Evolutionary conservation across 1,284 basidiomycete species (phyloP).

Genomic region (Entoloma clypeatum): DNA sequence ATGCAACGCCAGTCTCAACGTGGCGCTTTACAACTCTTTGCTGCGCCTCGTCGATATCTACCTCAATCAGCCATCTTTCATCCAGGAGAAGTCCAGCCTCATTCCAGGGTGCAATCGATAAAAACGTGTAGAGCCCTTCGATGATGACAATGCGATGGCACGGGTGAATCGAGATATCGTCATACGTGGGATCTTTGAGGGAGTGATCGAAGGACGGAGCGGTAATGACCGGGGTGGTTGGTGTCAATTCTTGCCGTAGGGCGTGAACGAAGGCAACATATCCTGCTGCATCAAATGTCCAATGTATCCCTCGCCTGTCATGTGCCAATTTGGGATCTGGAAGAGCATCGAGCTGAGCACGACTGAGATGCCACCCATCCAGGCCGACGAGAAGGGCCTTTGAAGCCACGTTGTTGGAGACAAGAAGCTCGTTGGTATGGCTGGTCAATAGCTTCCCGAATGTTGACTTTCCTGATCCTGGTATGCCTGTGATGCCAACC

Average conservation of each 20-base stretch:
- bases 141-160: conserved; percentile 74
- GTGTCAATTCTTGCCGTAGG: conserved; percentile 41
- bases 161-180: conserved; percentile 54
- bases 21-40: conserved; percentile 71
- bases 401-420: conserved; percentile 4
- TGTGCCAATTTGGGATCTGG: conserved; percentile 71
- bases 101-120: conserved; percentile 71
- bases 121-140: conserved; percentile 81
- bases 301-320: conserved; percentile 64
- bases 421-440: conserved; percentile 42
- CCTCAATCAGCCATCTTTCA: conserved; percentile 74
- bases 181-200: conserved; percentile 59
- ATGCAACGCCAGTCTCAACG: conserved; percentile 70
- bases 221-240: conserved; percentile 35
- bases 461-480: conserved; percentile 82
- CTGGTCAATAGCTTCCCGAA: conserved; percentile 57
- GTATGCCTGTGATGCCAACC: conserved; percentile 75
- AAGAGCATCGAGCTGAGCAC: conserved; percentile 63
- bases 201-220: conserved; percentile 78
- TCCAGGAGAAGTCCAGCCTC: conserved; percentile 67
- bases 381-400: conserved; percentile 64
- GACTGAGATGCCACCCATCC: conserved; percentile 83
- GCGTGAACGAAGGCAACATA: conserved; percentile 64
- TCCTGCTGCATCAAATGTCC: conserved; percentile 63
- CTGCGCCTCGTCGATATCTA: conserved; percentile 59